Percentiles rank a stretch among this genome's conserved stretches.
phyloP scores from a whole-genome alignment of 352 stramenopile genomes.

The Pythium phragmitis region DNA sequence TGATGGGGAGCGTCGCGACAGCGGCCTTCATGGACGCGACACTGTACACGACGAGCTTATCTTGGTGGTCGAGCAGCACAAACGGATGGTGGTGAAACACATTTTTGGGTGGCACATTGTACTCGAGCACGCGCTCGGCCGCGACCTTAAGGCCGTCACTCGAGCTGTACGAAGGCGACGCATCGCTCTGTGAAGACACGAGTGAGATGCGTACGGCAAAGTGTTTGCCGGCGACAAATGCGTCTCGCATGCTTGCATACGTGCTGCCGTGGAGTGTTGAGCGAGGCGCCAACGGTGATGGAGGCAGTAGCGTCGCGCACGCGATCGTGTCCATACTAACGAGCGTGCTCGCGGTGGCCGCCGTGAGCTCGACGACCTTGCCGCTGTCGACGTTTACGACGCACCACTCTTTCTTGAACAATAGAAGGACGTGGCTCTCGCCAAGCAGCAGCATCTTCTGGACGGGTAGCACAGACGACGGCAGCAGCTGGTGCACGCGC shows the following conservation, averaged over 20 bases:
- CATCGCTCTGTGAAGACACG: constrained; percentile 17
- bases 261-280: constrained; percentile 26
- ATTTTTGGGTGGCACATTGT: constrained; percentile 39
- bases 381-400: constrained; percentile 70
- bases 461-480: constrained; percentile 31
- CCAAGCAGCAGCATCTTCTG: constrained; percentile 60
- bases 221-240: constrained; percentile 63
- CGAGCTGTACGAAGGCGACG: constrained; percentile 1
- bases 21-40: constrained; percentile 52
- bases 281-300: constrained; percentile 30
- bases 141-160: constrained; percentile 40
- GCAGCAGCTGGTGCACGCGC: constrained; percentile 37
- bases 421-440: constrained; percentile 65
- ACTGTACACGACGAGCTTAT: constrained; percentile 64
- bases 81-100: constrained; percentile 69
- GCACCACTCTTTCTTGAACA: constrained; percentile 62
- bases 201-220: constrained; percentile 51
- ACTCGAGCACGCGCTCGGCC: constrained; percentile 48
- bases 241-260: constrained; percentile 25
- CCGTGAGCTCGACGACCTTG: constrained; percentile 32
- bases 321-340: constrained; percentile 38
- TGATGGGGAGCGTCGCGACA: constrained; percentile 54
- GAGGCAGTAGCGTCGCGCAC: constrained; percentile 41
- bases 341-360: constrained; percentile 19
- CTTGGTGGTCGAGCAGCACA: constrained; percentile 57